These are phyloP conservation scores for Colletotrichum lini DNA, from an alignment of 2,329 filamentous ascomycete genomes.

Conservation along the genomic window DNA sequence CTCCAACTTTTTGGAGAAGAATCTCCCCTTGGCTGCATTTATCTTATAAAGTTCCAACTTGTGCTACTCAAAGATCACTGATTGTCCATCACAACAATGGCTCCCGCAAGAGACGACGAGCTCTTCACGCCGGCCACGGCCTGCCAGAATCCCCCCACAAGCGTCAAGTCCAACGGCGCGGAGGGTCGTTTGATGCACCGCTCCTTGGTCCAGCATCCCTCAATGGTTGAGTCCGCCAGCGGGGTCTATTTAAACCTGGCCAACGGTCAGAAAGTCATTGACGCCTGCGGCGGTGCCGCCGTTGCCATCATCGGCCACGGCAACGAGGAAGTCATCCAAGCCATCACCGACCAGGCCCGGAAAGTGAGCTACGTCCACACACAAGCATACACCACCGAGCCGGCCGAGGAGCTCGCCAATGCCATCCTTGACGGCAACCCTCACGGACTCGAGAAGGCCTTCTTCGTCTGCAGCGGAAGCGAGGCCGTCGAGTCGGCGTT, in stretches of 20 bases:
- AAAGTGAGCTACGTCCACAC: constrained; percentile 50
- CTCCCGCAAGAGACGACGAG: constrained; percentile 43
- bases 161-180: neutral
- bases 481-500: constrained; percentile 62
- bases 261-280: constrained; percentile 52
- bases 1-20: too few relatives aligned
- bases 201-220: constrained; percentile 49
- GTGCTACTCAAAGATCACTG: too few relatives aligned
- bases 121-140: neutral
- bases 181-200: constrained; percentile 51
- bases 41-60: neutral
- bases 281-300: constrained; percentile 54
- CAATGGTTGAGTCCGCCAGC: constrained; percentile 58
- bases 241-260: constrained; percentile 54
- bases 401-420: constrained; percentile 51
- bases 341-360: constrained; percentile 48
- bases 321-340: constrained; percentile 48
- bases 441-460: constrained; percentile 41
- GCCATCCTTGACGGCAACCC: constrained; percentile 42
- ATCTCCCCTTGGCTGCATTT: neutral
- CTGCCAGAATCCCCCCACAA: neutral
- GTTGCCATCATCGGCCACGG: constrained; percentile 52
- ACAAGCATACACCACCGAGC: constrained; percentile 59
- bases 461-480: constrained; percentile 45
- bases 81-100: constrained; percentile 23